These are phyloP conservation scores for Saccharum hybrid DNA, from an alignment of 202 grass and related monocot genomes.

Conservation along the genomic window DNA sequence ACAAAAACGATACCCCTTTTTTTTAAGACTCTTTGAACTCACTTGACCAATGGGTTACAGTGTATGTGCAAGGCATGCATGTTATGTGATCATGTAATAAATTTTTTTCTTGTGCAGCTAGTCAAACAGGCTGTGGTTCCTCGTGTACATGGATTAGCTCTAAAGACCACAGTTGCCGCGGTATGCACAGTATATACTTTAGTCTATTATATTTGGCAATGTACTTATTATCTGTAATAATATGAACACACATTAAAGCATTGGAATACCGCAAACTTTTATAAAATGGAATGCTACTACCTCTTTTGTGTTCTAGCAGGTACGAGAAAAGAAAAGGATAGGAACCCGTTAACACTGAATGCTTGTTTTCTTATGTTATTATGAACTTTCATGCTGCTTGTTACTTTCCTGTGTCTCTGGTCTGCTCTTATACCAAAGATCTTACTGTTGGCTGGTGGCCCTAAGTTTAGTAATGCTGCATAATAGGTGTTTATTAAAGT, in stretches of 20 bases:
- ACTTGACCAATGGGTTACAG: background rate
- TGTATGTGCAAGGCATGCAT: background rate
- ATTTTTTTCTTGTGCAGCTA: conserved; percentile 65
- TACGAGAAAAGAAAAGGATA: conserved; percentile 22
- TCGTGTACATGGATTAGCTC: conserved; percentile 92
- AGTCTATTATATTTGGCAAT: conserved; percentile 14
- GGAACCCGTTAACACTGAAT: background rate
- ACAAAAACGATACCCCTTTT: background rate
- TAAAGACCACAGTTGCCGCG: conserved; percentile 95
- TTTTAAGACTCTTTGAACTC: background rate
- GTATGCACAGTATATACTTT: conserved; percentile 53
- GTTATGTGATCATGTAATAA: conserved; percentile 32
- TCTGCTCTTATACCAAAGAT: conserved; percentile 28
- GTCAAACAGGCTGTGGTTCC: conserved; percentile 89
- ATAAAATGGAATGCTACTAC: conserved; percentile 19
- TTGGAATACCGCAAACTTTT: background rate
- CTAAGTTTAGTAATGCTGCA: conserved; percentile 5
- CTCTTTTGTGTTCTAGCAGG: conserved; percentile 28
- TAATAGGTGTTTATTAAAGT: conserved; percentile 13
- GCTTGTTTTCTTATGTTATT: conserved; percentile 33
- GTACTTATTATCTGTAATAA: conserved; percentile 5
- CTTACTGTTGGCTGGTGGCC: background rate
- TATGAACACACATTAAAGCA: conserved; percentile 19
- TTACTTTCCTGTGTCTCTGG: conserved; percentile 26
- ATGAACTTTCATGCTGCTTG: conserved; percentile 10